Base-by-base conservation (phyloP, 1,284 basidiomycete species). In the Peniophora sp. region DNA sequence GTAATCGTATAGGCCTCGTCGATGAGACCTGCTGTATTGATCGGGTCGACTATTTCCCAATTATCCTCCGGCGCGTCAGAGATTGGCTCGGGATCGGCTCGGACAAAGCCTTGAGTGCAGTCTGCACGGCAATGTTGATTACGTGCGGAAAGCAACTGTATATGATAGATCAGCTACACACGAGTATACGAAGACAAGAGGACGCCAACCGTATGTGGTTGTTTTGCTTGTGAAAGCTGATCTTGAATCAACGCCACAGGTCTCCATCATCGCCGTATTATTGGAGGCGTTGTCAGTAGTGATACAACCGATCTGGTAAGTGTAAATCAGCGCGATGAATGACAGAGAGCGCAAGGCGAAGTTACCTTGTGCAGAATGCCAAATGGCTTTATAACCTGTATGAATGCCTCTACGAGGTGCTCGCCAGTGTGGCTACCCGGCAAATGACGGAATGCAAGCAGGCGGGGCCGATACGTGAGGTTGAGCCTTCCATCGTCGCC, bases 61-160 rank as follows among this genome's bases (percentile, higher is more conserved):
- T 12, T 32, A 12, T 32, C 5, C 27, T 5, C 6, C 6, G 5
- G 6, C 5, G 5, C 27, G 5, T 32, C 27, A 32, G 8, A 41
- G 5, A 41, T 5, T 17, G 39, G 39, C 6, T 41, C 39, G 20
- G 39, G 39, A n/a, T 41, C 39, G n/a, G 39, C n/a, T 17, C 39
- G 39, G 44, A 12, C 0, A 57, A 54, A 51, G 53, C 52, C 23
- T 53, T 39, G 2, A 64, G 55, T 1, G 55, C 59, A 9, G 61
- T 53, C 49, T 68, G 60, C 10, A 62, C 59, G 6, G 64, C 56
- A 14, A 67, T 55, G 43, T 69, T 70, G 20, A 66, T 51, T 17
- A 62, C 51, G 37, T 68, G 67, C 0, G 62, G 65, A 51, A 68
- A 68, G 47, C 67, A 69, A 18, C 67, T 69, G n/a, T 34, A 41